A percentile compares a stretch with the other conserved stretches of the same genome.
Conservation (phyloP, 2,329 filamentous ascomycete genomes). For the Neofusicoccum parvum region DNA sequence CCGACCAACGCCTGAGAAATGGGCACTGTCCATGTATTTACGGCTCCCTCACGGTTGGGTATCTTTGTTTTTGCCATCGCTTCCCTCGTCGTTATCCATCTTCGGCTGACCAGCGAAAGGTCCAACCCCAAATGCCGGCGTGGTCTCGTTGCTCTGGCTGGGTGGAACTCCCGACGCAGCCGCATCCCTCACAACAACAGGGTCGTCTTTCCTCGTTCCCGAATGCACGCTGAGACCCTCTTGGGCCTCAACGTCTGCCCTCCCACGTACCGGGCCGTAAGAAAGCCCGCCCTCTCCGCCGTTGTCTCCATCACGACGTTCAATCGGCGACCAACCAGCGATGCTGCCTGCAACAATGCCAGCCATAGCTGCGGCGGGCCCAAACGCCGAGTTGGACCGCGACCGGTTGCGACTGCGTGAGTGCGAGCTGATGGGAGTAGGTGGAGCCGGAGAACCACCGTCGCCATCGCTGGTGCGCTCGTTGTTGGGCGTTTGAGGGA, state of each 20-base stretch:
- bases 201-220: conserved; percentile 51
- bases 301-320: conserved; percentile 45
- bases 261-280: conserved; percentile 37
- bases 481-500: conserved; percentile 65
- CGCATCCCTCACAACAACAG: conserved; percentile 40
- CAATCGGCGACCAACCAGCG: conserved; percentile 74
- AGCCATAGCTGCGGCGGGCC: conserved; percentile 78
- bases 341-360: conserved; percentile 78
- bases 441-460: conserved; percentile 47
- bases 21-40: conserved; percentile 2
- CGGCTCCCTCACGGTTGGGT: conserved; percentile 9
- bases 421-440: conserved; percentile 59
- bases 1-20: not conserved
- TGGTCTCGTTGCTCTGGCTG: conserved; percentile 48
- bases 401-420: conserved; percentile 61
- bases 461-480: conserved; percentile 39
- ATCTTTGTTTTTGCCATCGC: conserved; percentile 20
- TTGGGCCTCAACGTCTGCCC: conserved; percentile 45
- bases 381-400: conserved; percentile 71
- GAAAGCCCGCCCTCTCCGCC: conserved; percentile 45
- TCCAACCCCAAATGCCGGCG: conserved; percentile 45
- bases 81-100: conserved; percentile 23
- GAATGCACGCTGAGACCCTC: conserved; percentile 53
- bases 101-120: conserved; percentile 46
- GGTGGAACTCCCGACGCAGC: conserved; percentile 40